Base-by-base conservation (phyloP, 257 asterid species). In the Gardenia jasminoides region DNA sequence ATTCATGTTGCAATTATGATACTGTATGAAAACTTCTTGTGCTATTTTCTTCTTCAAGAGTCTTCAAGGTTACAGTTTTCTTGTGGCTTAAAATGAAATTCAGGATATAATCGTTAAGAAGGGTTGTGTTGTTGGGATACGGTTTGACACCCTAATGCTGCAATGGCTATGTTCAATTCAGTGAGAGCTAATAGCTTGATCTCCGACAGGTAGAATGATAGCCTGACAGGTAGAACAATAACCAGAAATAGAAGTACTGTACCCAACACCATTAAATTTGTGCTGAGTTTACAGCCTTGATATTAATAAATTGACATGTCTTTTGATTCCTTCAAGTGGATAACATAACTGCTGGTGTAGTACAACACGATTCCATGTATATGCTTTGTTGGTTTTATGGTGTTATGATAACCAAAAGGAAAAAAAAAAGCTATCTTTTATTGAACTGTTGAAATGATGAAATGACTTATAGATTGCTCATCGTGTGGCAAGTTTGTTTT, bases 1-100 rank as follows among this genome's bases (percentile, higher is more conserved):
- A 66, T 72, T 78, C 76, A 61, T 68, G 70, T 48, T 76, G 72
- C 52, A 13, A 78, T 59, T 81, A 59, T 58, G 36, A 46, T 52
- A 17, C 80, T 64, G 17, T 36, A 16, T 17, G 24, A 16, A 9
- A 66, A 48, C 36, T 58, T 30, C 20, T 33, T 77, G n/a, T 67
- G 22, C 17, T 17, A 2, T 67, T 66, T 31, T 33, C 52, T 10
- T 69, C 31, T 56, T 56, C 52, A 56, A 54, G 56, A 74, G 41
- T 65, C 67, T 74, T 74, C 66, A 22, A 33, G 68, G 36, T 24
- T 67, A 30, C 28, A 56, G 48, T 69, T 69, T 39, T 43, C 54
- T 68, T 36, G 72, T 56, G 62, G 62, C 62, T 56, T 20, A 56
- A 56, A 13, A 56, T 56, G 26, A 56, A 56, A 56, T 0, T 1